Conservation (phyloP, 2,329 filamentous ascomycete genomes). For the Diaporthe ilicicola region DNA sequence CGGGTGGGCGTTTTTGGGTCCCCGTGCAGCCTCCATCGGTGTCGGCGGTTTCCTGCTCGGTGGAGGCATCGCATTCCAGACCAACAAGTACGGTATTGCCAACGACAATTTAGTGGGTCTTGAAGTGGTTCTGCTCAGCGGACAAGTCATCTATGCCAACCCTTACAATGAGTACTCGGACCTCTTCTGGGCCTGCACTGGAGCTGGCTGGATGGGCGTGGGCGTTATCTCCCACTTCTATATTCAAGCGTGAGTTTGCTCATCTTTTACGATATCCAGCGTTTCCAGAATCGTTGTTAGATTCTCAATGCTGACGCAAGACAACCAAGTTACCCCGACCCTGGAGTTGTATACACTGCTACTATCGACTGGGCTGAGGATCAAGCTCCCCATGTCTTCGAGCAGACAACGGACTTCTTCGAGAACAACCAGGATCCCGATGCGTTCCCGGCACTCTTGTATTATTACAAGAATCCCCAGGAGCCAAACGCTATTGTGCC, state of each 20-base stretch:
- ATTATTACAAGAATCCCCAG: constrained; percentile 23
- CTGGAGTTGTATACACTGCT: constrained; percentile 16
- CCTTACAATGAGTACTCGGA: constrained; percentile 27
- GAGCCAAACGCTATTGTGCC: constrained; percentile 18
- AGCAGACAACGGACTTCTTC: constrained; percentile 22
- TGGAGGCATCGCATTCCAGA: constrained; percentile 28
- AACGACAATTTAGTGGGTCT: constrained; percentile 25
- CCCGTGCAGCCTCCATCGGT: constrained; percentile 25
- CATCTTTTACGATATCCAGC: background rate
- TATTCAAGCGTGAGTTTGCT: constrained; percentile 20
- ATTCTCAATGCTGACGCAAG: background rate
- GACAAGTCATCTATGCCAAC: constrained; percentile 28
- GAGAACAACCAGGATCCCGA: constrained; percentile 26
- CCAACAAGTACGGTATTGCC: constrained; percentile 19
- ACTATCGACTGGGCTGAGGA: constrained; percentile 23
- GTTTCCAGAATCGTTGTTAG: background rate
- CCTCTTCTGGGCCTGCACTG: constrained; percentile 30
- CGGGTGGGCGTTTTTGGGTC: constrained; percentile 27
- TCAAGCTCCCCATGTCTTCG: constrained; percentile 19
- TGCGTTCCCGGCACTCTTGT: constrained; percentile 21
- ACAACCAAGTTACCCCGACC: constrained; percentile 24
- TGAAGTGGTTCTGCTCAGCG: constrained; percentile 26
- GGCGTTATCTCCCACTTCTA: constrained; percentile 29
- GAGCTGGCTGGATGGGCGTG: constrained; percentile 25
- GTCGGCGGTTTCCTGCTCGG: constrained; percentile 27